These are phyloP conservation scores for Pseudomassariella vexata DNA, from an alignment of 2,329 filamentous ascomycete genomes.

Conservation along the genomic window DNA sequence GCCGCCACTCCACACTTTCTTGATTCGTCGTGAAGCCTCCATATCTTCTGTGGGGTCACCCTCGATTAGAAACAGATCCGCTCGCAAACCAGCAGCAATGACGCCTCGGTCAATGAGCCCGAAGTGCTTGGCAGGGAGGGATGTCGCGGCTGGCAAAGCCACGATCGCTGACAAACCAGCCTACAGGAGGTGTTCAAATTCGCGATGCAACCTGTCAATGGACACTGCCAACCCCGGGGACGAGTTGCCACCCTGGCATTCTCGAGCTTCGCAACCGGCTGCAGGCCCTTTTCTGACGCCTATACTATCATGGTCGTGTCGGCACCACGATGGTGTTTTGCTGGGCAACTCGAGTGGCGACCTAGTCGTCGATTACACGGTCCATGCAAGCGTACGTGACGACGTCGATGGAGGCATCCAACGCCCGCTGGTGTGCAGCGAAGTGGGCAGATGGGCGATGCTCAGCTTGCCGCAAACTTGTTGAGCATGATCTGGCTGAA, in stretches of 20 bases:
- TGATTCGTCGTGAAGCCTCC: constrained; percentile 15
- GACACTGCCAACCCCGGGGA: too few relatives aligned
- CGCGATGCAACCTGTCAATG: constrained; percentile 22
- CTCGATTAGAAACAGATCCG: constrained; percentile 23
- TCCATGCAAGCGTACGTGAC: constrained; percentile 23
- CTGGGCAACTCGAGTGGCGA: constrained; percentile 12
- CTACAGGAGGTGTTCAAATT: constrained; percentile 19
- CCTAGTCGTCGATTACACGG: constrained; percentile 13
- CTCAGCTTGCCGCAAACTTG: constrained; percentile 16
- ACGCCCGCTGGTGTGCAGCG: constrained; percentile 15
- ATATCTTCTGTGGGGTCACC: constrained; percentile 24
- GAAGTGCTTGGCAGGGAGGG: constrained; percentile 13
- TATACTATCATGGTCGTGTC: constrained; percentile 17
- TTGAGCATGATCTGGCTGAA: constrained; percentile 16
- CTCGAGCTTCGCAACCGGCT: constrained; percentile 18
- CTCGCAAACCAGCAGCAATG: constrained; percentile 16
- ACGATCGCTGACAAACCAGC: constrained; percentile 18
- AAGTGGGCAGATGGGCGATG: constrained; percentile 20
- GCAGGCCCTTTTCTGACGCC: too few relatives aligned
- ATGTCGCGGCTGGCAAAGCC: constrained; percentile 19
- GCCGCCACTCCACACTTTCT: constrained; percentile 20
- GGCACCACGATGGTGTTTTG: constrained; percentile 19
- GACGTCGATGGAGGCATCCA: constrained; percentile 21
- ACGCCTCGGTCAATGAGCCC: constrained; percentile 18
- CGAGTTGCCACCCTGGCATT: constrained; percentile 15